Evolutionary conservation across 176 grass and related monocot species (phyloP).

Genomic region (Chloris gayana): DNA sequence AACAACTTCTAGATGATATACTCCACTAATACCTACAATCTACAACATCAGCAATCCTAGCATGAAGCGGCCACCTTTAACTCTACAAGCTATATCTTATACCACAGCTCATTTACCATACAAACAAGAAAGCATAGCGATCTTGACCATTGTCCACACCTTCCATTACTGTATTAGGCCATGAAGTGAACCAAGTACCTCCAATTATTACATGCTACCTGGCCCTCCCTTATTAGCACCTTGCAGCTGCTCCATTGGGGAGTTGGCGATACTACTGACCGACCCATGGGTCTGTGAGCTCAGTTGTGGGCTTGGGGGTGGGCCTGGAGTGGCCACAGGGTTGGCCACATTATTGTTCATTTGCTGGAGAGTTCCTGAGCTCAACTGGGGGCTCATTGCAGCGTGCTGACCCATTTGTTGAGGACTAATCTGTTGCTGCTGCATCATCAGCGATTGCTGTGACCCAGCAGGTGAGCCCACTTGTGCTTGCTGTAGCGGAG

Average conservation of each 20-base stretch:
- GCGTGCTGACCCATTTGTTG: constrained; percentile 76
- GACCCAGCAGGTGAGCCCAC: constrained; percentile 77
- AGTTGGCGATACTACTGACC: constrained; percentile 85
- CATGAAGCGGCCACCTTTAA: background rate
- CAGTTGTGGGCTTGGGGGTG: constrained; percentile 82
- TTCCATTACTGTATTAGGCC: constrained; percentile 30
- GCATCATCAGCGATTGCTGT: constrained; percentile 64
- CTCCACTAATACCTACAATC: constrained; percentile 37
- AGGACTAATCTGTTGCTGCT: constrained; percentile 75
- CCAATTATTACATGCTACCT: constrained; percentile 52
- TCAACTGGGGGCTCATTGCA: constrained; percentile 88
- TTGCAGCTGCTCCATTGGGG: constrained; percentile 97
- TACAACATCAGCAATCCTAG: constrained; percentile 38
- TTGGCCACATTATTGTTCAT: constrained; percentile 62
- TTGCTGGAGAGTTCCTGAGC: constrained; percentile 73
- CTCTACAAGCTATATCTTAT: constrained; percentile 42
- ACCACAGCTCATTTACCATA: constrained; percentile 37
- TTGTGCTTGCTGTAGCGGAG: constrained; percentile 59
- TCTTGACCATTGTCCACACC: constrained; percentile 20
- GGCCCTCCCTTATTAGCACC: constrained; percentile 67
- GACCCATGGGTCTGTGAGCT: constrained; percentile 95
- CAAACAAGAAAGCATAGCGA: constrained; percentile 24
- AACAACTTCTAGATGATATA: background rate
- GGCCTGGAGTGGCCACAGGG: constrained; percentile 56
- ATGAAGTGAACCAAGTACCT: constrained; percentile 27